phyloP scores from a whole-genome alignment of 192 early-diverging fungal species.

The Podila epigama region DNA sequence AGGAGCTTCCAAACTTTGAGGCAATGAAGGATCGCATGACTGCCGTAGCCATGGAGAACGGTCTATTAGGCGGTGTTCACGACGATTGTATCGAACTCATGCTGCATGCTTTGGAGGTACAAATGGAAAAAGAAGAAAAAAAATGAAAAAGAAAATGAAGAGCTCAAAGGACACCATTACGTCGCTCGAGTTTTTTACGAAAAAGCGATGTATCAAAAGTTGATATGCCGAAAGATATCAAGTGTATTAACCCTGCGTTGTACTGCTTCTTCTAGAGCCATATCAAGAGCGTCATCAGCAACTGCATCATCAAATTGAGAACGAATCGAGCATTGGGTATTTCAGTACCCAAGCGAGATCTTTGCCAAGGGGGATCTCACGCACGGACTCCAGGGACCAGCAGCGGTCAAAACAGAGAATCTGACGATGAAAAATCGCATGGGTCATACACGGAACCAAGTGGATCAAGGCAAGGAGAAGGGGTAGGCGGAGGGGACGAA shows the following conservation, averaged over 20 bases:
- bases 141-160: neutral
- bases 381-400: constrained; percentile 43
- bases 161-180: no score
- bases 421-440: no score
- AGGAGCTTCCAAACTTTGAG: constrained; percentile 69
- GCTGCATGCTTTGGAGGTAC: constrained; percentile 71
- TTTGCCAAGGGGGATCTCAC: neutral
- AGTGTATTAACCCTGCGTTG: neutral
- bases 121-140: neutral
- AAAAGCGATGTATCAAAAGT: neutral
- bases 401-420: constrained; percentile 51
- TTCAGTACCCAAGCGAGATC: constrained; percentile 16
- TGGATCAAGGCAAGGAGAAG: neutral
- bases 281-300: constrained; percentile 71
- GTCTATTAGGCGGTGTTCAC: constrained; percentile 68
- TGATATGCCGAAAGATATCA: neutral
- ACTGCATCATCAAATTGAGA: constrained; percentile 70
- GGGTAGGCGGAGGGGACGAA: constrained; percentile 15
- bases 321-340: constrained; percentile 69
- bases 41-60: constrained; percentile 71
- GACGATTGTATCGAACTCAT: constrained; percentile 68
- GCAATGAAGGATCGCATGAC: constrained; percentile 72
- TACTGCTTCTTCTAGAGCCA: constrained; percentile 51
- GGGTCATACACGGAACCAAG: neutral
- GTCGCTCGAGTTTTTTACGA: no score